A percentile compares a stretch with the other conserved stretches of the same genome.
phyloP scores from a whole-genome alignment of 2,329 filamentous ascomycete genomes.

The Plectosphaerella sp. region DNA sequence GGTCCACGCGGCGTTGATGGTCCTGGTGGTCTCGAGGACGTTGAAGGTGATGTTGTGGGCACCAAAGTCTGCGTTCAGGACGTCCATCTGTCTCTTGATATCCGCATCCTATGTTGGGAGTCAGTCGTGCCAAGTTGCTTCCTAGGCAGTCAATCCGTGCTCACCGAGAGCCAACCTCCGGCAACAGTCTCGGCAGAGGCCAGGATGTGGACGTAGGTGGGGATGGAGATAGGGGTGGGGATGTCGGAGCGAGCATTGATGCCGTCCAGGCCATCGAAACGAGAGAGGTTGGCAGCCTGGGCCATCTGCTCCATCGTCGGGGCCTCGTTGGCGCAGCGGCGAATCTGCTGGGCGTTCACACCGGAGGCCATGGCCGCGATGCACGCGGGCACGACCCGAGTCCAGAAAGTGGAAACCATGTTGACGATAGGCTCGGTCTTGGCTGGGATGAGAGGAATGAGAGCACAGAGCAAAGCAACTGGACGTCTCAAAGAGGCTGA shows the following conservation, averaged over 20 bases:
- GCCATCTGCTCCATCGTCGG: not conserved
- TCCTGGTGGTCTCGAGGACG: slow-evolving; percentile 4
- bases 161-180: too few relatives aligned
- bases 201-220: slow-evolving; percentile 7
- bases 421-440: too few relatives aligned
- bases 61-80: slow-evolving; percentile 7
- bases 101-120: too few relatives aligned
- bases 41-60: slow-evolving; percentile 8
- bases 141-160: too few relatives aligned
- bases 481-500: too few relatives aligned
- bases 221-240: not conserved
- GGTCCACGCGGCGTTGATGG: slow-evolving; percentile 7
- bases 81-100: slow-evolving; percentile 2
- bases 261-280: not conserved
- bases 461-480: too few relatives aligned
- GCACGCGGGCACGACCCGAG: too few relatives aligned
- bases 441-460: too few relatives aligned
- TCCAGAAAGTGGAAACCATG: too few relatives aligned
- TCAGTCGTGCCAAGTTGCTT: too few relatives aligned
- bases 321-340: not conserved
- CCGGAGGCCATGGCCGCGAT: too few relatives aligned
- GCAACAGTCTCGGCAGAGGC: not conserved
- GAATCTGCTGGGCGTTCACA: too few relatives aligned
- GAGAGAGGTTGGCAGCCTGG: not conserved
- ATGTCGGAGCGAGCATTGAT: not conserved